Base-by-base conservation (phyloP, 2,329 filamentous ascomycete species). In the Scorias spongiosa region DNA sequence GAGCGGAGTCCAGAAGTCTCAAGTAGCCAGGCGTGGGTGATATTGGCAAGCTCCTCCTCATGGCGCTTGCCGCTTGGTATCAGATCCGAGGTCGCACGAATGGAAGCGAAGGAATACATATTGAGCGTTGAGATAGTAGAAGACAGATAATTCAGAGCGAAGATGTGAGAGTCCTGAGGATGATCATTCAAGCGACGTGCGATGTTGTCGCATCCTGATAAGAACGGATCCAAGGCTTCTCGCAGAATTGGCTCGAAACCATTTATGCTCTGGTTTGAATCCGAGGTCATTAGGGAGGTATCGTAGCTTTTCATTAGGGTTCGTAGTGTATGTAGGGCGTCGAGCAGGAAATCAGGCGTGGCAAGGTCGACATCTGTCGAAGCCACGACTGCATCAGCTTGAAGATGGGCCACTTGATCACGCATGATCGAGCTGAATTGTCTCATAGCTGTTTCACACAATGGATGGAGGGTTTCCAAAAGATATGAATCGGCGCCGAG, bases 291-390 rank as follows among this genome's bases (percentile, higher is more conserved):
- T 18, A 91, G 68, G 0, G 88, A 93, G 1, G 83, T 82, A 51
- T 93, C 86, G 57, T 88, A 89, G 15, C 83, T 91, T 58, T 82
- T 84, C 70, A 94, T 83, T 42, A 96, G 80, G 5, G 77, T 72
- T 30, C 72, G 75, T 8, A 98, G 68, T 51, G 84, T 82, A 50
- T 86, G 80, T 1, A 98, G 68, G 5, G 86, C 81, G 44, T 93
- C 83, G 32, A 78, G 68, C 0, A 96, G 66, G 63, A 95, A 95
- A 12, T 81, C 74, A 0, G 89, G 89, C 0, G 84, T 78, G 0
- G 76, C 77, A 2, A 93, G 70, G 56, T 93, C 79, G 5, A 5
- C 32, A n/a, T 73, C 64, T 1, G 86, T 78, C 2, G 79, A 73
- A 15, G 76, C 70, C 39, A 84, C 74, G 17, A 78, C 71, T 30